Conservation (phyloP, 306 rosid species). For the Cucumis cinereus region DNA sequence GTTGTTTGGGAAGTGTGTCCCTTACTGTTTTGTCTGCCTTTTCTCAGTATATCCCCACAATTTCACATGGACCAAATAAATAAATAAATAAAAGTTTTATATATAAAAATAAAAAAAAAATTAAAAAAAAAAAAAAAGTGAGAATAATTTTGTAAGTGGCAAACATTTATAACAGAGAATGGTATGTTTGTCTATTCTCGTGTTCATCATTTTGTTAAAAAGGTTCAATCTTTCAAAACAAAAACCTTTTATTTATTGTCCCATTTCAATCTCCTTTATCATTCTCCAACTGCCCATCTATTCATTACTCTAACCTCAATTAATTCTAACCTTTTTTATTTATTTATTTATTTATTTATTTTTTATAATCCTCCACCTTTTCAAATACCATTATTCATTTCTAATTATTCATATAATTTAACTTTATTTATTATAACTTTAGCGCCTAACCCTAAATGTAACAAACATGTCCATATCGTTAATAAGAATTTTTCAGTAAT, state of each 20-base stretch:
- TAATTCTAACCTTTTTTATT: too few species aligned
- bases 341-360: too few species aligned
- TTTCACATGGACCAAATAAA: slow-evolving; percentile 2
- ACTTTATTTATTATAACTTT: too few species aligned
- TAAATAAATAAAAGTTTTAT: neutral
- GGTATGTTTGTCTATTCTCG: slow-evolving; percentile 9
- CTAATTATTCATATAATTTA: too few species aligned
- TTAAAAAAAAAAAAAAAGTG: neutral
- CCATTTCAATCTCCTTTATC: neutral
- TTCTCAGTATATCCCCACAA: slow-evolving; percentile 1
- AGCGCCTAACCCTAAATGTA: too few species aligned
- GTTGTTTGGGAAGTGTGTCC: slow-evolving; percentile 6
- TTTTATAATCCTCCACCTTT: neutral
- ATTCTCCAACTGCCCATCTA: neutral
- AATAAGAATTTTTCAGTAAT: too few species aligned
- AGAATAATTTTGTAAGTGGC: neutral
- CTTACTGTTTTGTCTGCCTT: neutral
- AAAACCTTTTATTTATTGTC: neutral
- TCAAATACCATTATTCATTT: neutral
- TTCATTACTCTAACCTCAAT: too few species aligned
- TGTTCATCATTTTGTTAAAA: slow-evolving; percentile 4
- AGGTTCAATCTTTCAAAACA: neutral
- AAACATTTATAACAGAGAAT: slow-evolving; percentile 9
- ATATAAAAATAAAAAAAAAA: neutral
- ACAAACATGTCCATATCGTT: too few species aligned